Conservation (phyloP, 805 yeast genomes). For the Zygoascus flipseniorum region DNA sequence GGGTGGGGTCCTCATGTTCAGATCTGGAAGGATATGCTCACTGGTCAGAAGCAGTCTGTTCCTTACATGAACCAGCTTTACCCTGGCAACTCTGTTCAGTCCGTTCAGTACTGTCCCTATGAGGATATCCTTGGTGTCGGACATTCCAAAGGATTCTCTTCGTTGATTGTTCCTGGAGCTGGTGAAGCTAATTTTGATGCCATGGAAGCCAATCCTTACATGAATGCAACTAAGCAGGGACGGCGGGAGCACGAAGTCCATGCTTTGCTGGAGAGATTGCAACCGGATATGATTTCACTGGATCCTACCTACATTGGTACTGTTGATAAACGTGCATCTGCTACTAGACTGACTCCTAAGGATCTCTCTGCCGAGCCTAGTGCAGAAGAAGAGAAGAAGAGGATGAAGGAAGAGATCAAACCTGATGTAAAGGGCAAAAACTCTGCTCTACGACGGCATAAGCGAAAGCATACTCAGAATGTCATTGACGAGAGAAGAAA, state of each 20-base stretch:
- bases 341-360: slow-evolving; percentile 51
- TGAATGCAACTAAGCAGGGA: slow-evolving; percentile 83
- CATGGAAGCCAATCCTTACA: slow-evolving; percentile 85
- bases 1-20: slow-evolving; percentile 95
- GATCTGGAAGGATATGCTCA: slow-evolving; percentile 79
- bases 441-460: slow-evolving; percentile 69
- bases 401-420: slow-evolving; percentile 47
- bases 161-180: slow-evolving; percentile 88
- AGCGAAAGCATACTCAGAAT: slow-evolving; percentile 77
- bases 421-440: slow-evolving; percentile 73
- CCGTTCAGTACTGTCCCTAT: slow-evolving; percentile 74
- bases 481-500: slow-evolving; percentile 79
- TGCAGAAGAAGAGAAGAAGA: slow-evolving; percentile 37
- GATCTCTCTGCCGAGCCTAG: slow-evolving; percentile 31
- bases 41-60: slow-evolving; percentile 43
- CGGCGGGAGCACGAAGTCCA: slow-evolving; percentile 91
- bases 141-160: slow-evolving; percentile 66
- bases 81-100: slow-evolving; percentile 67
- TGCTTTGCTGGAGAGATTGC: slow-evolving; percentile 72
- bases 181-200: slow-evolving; percentile 99
- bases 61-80: slow-evolving; percentile 90
- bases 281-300: slow-evolving; percentile 85
- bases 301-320: slow-evolving; percentile 85
- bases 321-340: slow-evolving; percentile 62
- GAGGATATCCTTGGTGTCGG: slow-evolving; percentile 95